These are phyloP conservation scores for Vigna hirtella DNA, from an alignment of 306 rosid genomes.

Conservation along the genomic window DNA sequence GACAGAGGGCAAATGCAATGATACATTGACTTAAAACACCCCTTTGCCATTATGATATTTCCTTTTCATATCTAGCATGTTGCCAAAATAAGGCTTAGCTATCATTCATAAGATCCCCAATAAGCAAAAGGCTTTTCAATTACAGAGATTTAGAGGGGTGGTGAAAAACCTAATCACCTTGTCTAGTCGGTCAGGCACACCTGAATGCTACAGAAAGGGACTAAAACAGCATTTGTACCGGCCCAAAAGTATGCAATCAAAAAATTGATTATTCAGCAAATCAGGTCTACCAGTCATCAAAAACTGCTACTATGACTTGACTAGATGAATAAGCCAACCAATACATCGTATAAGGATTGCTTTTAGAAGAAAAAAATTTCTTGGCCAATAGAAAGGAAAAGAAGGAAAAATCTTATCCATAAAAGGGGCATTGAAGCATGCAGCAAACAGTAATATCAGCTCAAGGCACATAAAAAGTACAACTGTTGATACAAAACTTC, in stretches of 20 bases:
- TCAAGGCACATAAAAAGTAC: slow-evolving; percentile 38
- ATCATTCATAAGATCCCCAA: slow-evolving; percentile 50
- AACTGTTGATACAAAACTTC: slow-evolving; percentile 33
- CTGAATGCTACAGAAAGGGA: slow-evolving; percentile 52
- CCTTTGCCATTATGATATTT: slow-evolving; percentile 34
- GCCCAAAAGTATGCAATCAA: slow-evolving; percentile 41
- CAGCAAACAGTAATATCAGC: slow-evolving; percentile 25
- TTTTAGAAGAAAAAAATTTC: not conserved
- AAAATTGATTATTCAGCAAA: slow-evolving; percentile 33
- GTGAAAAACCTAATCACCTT: slow-evolving; percentile 46
- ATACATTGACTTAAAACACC: slow-evolving; percentile 37
- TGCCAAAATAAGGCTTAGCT: slow-evolving; percentile 44
- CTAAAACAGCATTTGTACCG: slow-evolving; percentile 44
- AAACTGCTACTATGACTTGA: slow-evolving; percentile 45
- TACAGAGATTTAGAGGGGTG: slow-evolving; percentile 48
- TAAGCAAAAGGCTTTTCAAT: slow-evolving; percentile 43
- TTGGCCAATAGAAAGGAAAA: slow-evolving; percentile 10
- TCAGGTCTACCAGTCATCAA: slow-evolving; percentile 42
- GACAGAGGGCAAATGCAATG: slow-evolving; percentile 32
- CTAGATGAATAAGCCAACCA: slow-evolving; percentile 37
- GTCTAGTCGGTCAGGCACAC: slow-evolving; percentile 44
- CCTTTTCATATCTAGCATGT: slow-evolving; percentile 42
- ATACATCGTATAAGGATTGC: slow-evolving; percentile 3
- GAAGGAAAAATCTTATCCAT: slow-evolving; percentile 33
- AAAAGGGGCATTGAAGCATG: slow-evolving; percentile 18